Evolutionary conservation across 108 stramenopile genomes (phyloP).

Genomic region (Skeletonema grethae): DNA sequence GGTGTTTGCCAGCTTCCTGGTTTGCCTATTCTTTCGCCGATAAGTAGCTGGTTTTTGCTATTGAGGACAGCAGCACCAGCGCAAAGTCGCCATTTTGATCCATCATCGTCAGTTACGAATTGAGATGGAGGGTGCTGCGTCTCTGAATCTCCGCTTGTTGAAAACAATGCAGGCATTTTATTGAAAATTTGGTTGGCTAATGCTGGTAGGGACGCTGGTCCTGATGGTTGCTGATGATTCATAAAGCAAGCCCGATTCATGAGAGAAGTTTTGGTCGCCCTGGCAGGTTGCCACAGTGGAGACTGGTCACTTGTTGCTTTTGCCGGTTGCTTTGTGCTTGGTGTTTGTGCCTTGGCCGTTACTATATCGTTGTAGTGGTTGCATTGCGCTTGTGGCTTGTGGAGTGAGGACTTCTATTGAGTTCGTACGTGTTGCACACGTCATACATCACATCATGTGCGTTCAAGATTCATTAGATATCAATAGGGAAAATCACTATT

Average conservation of each 20-base stretch:
- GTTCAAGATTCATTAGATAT: too few species aligned
- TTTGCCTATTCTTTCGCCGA: constrained; percentile 48
- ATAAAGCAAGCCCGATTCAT: constrained; percentile 1
- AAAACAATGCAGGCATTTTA: not conserved
- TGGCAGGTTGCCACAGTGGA: not conserved
- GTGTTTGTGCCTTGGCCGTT: not conserved
- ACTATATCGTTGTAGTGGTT: too few species aligned
- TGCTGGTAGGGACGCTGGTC: not conserved
- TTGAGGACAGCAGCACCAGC: constrained; percentile 59
- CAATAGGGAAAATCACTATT: too few species aligned
- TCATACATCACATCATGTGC: too few species aligned
- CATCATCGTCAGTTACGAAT: constrained; percentile 21
- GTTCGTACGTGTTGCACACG: too few species aligned
- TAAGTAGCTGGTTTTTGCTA: constrained; percentile 51
- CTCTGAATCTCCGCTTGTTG: not conserved
- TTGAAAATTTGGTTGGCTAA: not conserved
- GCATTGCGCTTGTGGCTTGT: too few species aligned
- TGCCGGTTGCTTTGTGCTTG: not conserved
- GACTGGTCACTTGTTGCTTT: too few species aligned
- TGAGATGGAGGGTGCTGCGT: constrained; percentile 6
- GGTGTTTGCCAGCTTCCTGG: constrained; percentile 51
- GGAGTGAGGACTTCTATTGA: too few species aligned
- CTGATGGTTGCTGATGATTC: not conserved
- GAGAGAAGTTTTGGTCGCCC: not conserved
- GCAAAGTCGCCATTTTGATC: constrained; percentile 50